Percentiles rank a stretch among this genome's conserved stretches.
Conservation (phyloP, 345 rosid species). For the Raphanus raphanistrum region DNA sequence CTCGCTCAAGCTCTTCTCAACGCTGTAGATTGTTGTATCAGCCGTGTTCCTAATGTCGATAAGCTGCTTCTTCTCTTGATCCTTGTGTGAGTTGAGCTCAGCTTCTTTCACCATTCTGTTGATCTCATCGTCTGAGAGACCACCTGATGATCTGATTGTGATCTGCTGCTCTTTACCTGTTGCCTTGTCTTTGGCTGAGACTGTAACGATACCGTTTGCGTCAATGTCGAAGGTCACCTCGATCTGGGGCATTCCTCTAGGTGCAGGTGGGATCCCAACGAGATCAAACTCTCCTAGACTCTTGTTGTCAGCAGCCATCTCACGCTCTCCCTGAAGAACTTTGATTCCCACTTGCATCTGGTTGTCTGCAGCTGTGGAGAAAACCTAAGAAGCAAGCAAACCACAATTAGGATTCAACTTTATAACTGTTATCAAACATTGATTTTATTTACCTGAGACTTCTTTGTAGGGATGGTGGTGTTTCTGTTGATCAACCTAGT, state of each 20-base stretch:
- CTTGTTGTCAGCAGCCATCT: constrained; percentile 52
- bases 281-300: constrained; percentile 52
- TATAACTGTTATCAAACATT: neutral
- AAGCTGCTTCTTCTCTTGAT: constrained; percentile 48
- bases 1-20: constrained; percentile 53
- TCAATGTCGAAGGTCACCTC: constrained; percentile 54
- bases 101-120: constrained; percentile 60
- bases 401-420: neutral
- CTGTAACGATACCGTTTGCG: constrained; percentile 52
- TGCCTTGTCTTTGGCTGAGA: constrained; percentile 52
- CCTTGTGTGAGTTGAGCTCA: constrained; percentile 47
- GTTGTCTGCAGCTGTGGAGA: constrained; percentile 53
- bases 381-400: constrained; percentile 37
- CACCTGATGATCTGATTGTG: constrained; percentile 51
- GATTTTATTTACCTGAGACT: constrained; percentile 43
- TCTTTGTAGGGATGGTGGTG: constrained; percentile 65
- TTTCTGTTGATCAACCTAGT: constrained; percentile 51
- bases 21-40: constrained; percentile 47
- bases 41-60: constrained; percentile 48
- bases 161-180: constrained; percentile 50
- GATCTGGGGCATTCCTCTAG: constrained; percentile 48
- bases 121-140: constrained; percentile 46
- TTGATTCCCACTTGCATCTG: constrained; percentile 52
- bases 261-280: constrained; percentile 53
- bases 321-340: constrained; percentile 55